phyloP scores from a whole-genome alignment of 1,139 yeast genomes.

The Geotrichum fermentans region DNA sequence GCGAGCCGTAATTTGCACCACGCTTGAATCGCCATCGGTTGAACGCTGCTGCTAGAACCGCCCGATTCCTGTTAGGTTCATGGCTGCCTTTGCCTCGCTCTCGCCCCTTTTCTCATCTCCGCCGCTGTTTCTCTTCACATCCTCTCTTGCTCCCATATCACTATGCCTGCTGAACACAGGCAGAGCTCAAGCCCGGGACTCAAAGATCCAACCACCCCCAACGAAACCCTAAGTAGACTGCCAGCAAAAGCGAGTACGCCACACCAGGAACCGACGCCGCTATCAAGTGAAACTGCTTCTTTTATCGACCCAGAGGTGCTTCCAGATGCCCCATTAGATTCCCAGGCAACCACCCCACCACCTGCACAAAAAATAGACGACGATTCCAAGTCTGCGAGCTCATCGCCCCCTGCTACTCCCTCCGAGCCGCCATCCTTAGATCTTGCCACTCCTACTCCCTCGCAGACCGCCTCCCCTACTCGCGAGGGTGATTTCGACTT shows the following conservation, averaged over 20 bases:
- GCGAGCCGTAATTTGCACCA: too few species aligned
- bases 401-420: slow-evolving; percentile 20
- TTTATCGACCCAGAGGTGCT: too few species aligned
- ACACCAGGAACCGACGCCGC: too few species aligned
- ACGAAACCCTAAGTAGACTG: background rate
- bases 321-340: background rate
- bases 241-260: too few species aligned
- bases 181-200: slow-evolving; percentile 4
- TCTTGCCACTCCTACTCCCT: slow-evolving; percentile 22
- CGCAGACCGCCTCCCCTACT: slow-evolving; percentile 21
- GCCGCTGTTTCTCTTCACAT: background rate
- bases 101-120: background rate
- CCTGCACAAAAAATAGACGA: slow-evolving; percentile 1
- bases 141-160: too few species aligned
- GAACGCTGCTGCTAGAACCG: too few species aligned
- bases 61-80: too few species aligned
- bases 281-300: too few species aligned
- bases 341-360: background rate
- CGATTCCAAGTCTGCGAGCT: slow-evolving; percentile 9
- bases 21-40: too few species aligned
- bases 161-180: slow-evolving; percentile 11
- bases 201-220: slow-evolving; percentile 1
- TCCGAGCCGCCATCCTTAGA: slow-evolving; percentile 20
- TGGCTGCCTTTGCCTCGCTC: background rate
- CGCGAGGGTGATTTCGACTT: slow-evolving; percentile 9